These are phyloP conservation scores for Colletotrichum aenigma DNA, from an alignment of 2,329 filamentous ascomycete genomes.

Conservation along the genomic window DNA sequence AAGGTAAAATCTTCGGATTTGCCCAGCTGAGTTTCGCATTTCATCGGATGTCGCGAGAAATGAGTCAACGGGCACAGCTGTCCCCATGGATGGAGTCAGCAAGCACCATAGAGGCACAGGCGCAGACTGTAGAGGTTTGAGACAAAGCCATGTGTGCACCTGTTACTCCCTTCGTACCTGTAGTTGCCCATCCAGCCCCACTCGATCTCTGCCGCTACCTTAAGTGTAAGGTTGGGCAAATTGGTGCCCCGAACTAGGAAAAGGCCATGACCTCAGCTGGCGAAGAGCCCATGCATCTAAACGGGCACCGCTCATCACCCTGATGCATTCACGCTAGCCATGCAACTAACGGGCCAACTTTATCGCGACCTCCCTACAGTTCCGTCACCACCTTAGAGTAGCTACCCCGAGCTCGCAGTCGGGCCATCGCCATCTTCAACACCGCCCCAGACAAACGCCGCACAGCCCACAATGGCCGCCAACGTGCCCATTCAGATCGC, in stretches of 20 bases:
- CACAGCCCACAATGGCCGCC: constrained; percentile 43
- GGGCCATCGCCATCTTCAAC: not conserved
- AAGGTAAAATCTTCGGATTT: not conserved
- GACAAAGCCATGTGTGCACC: constrained; percentile 3
- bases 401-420: not conserved
- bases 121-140: not conserved
- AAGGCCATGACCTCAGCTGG: constrained; percentile 2
- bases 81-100: not conserved
- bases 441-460: not conserved
- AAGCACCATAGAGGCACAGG: not conserved
- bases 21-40: not conserved
- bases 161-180: not conserved
- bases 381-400: not conserved
- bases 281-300: not conserved
- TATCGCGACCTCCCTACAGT: constrained; percentile 3
- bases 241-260: not conserved
- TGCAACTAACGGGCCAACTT: constrained; percentile 11
- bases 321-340: not conserved
- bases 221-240: not conserved
- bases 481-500: constrained; percentile 72
- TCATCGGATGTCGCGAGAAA: not conserved
- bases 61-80: not conserved
- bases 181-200: constrained; percentile 2
- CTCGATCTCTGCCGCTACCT: not conserved
- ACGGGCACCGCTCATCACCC: too few species aligned